These are phyloP conservation scores for Pseudogymnoascus sp. DNA, from an alignment of 2,329 filamentous ascomycete species.

Conservation along the genomic window DNA sequence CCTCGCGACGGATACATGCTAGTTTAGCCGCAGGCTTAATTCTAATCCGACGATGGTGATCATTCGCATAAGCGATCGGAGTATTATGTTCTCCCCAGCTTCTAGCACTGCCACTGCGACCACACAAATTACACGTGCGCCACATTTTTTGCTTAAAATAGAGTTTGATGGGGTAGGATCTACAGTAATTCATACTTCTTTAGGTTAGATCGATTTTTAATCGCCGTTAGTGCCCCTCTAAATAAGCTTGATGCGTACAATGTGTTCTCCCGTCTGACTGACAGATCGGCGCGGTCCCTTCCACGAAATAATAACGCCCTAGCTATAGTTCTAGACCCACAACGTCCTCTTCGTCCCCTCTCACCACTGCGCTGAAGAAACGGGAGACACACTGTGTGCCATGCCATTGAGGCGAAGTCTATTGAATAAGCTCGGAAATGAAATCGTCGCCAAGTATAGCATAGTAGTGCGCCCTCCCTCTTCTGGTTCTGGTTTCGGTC, in stretches of 20 bases:
- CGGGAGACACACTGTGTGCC: background rate
- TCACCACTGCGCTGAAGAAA: background rate
- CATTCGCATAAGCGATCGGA: background rate
- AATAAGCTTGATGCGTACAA: background rate
- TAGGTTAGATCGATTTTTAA: background rate
- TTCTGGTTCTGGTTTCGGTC: background rate
- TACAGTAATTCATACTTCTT: background rate
- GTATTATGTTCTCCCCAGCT: background rate
- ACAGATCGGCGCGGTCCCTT: background rate
- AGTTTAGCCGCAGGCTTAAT: background rate
- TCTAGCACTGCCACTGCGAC: background rate
- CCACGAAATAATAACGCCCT: background rate
- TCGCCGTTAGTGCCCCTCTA: background rate
- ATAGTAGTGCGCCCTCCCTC: background rate
- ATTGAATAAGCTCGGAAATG: background rate
- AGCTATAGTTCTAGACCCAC: background rate
- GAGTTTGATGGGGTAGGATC: background rate
- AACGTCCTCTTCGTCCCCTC: background rate
- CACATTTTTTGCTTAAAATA: constrained; percentile 1
- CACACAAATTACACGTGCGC: background rate
- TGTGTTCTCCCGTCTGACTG: background rate
- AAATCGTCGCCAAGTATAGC: background rate
- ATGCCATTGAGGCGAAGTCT: background rate
- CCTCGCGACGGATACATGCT: background rate
- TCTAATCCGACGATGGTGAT: background rate